Percentiles rank a stretch among this genome's conserved stretches.
These are phyloP conservation scores for Phytophthora tentaculata DNA, from an alignment of 352 stramenopile genomes.

Conservation along the genomic window DNA sequence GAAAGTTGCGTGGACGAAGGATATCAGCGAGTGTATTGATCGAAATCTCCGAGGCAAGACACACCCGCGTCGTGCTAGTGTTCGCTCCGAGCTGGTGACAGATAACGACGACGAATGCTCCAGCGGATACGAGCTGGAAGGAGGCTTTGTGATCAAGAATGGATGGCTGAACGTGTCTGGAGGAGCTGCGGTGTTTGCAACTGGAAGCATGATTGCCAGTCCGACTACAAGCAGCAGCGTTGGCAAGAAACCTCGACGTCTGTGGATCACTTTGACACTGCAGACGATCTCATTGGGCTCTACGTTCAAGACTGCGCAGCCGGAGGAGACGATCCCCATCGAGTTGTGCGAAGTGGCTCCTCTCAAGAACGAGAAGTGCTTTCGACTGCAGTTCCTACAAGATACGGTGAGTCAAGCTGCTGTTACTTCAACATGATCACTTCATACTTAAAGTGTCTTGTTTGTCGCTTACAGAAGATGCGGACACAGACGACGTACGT, in stretches of 20 bases:
- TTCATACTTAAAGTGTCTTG: slow-evolving; percentile 10
- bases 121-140: slow-evolving; percentile 70
- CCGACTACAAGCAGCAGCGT: slow-evolving; percentile 22
- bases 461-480: slow-evolving; percentile 29
- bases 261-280: slow-evolving; percentile 85
- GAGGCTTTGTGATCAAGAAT: slow-evolving; percentile 86
- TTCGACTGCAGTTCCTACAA: slow-evolving; percentile 58
- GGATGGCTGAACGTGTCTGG: slow-evolving; percentile 81
- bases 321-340: slow-evolving; percentile 72
- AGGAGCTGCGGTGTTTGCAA: slow-evolving; percentile 30
- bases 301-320: slow-evolving; percentile 69
- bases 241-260: slow-evolving; percentile 47
- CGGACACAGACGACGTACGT: slow-evolving; percentile 54
- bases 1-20: slow-evolving; percentile 64
- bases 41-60: slow-evolving; percentile 59
- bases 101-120: slow-evolving; percentile 74
- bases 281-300: slow-evolving; percentile 71
- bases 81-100: slow-evolving; percentile 63
- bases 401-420: slow-evolving; percentile 30
- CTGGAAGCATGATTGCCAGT: slow-evolving; percentile 12
- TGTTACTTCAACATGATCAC: slow-evolving; percentile 18
- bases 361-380: slow-evolving; percentile 58
- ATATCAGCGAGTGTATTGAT: slow-evolving; percentile 71
- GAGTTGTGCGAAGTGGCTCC: slow-evolving; percentile 61
- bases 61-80: slow-evolving; percentile 56